Evolutionary conservation across 257 asterid species (phyloP), one percentile per base, ranked within the genome.

Genomic region (Apocynum venetum): DNA sequence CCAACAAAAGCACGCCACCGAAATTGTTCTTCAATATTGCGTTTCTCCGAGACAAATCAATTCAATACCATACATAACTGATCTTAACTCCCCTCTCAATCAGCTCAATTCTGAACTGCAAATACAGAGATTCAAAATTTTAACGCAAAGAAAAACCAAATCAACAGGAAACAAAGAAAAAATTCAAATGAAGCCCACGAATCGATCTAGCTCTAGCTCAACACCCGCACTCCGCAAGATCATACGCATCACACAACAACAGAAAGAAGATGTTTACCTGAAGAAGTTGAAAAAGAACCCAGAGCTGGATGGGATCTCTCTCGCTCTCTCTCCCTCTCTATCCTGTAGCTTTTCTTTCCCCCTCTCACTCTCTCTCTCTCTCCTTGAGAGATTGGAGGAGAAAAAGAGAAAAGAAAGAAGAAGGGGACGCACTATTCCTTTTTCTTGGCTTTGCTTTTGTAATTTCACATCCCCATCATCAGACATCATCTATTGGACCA

Each of bases 51-150:
- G 53, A 61, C 7, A 20, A 76, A 76, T 80, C 76, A 36, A 47
- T 25, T 8, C n/a, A 52, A 14, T 44, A 2, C 57, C 35, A 61
- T 6, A n/a, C 64, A 55, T 2, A 19, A 81, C 80, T 60, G 81
- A 76, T 72, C 84, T 70, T 41, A 38, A 65, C 67, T 41, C 60
- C 57, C 73, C 63, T 41, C 78, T 46, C 72, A 68, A 70, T 61
- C 63, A 57, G 80, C 76, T 44, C 78, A 75, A 78, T 75, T 78
- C 85, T 78, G 70, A 75, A 75, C 65, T 51, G 40, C 41, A 14
- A 55, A 82, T 49, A 11, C 20, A 72, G 7, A n/a, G 53, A 76
- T 57, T 49, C 14, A 66, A 3, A 56, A 13, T 48, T 17, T 35
- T 25, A 36, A 47, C 20, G 11, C 20, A 7, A 57, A 77, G 17